A percentile compares a stretch with the other conserved stretches of the same genome.
Evolutionary conservation across 139 green algal genomes (phyloP).

Genomic region (Closterium sp.): DNA sequence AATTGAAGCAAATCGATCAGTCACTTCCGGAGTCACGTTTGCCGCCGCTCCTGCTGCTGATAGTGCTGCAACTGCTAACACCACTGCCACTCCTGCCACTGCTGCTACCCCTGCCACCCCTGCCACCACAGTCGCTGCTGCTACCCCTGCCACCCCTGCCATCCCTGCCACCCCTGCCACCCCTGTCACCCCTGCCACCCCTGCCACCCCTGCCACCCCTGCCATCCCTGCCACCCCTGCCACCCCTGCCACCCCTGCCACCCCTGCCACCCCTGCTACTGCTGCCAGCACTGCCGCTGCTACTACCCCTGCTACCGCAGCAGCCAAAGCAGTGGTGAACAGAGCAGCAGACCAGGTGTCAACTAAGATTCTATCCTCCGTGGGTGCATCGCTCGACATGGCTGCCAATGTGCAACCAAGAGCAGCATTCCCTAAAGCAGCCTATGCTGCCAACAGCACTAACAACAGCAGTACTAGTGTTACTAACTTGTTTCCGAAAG

Average conservation of each 20-base stretch:
- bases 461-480: not conserved
- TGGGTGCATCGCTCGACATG: not conserved
- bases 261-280: not conserved
- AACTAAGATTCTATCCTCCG: not conserved
- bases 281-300: not conserved
- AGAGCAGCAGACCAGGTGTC: not conserved
- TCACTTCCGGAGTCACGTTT: too few relatives aligned
- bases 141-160: too few relatives aligned
- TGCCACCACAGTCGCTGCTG: not conserved
- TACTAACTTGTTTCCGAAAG: too few relatives aligned
- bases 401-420: not conserved
- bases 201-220: not conserved
- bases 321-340: too few relatives aligned
- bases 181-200: too few relatives aligned
- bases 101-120: not conserved
- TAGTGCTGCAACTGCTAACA: not conserved
- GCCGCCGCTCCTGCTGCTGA: too few relatives aligned
- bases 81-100: not conserved
- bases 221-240: not conserved
- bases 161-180: not conserved
- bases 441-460: not conserved
- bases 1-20: not conserved
- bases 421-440: not conserved
- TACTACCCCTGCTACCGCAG: not conserved
- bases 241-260: not conserved